These are phyloP conservation scores for Mytilinidion resinicola DNA, from an alignment of 495 filamentous ascomycete species.

Conservation along the genomic window DNA sequence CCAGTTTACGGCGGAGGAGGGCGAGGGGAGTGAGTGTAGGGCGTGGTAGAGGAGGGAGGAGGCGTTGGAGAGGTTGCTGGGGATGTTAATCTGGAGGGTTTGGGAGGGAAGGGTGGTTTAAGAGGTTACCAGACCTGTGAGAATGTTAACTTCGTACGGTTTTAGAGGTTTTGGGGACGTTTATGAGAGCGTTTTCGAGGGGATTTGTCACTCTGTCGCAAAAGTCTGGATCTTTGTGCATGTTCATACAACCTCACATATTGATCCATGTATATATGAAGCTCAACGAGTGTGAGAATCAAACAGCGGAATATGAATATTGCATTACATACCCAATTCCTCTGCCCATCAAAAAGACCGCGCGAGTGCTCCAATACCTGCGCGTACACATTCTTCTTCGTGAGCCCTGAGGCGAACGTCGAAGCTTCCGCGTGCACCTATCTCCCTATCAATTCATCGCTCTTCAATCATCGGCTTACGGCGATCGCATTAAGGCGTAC, in stretches of 20 bases:
- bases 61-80: constrained; percentile 77
- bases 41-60: constrained; percentile 84
- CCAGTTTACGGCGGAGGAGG: constrained; percentile 76
- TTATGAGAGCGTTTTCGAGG: not conserved
- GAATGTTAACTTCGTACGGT: not conserved
- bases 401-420: constrained; percentile 57
- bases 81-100: constrained; percentile 2
- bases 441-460: not conserved
- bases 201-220: too few species aligned
- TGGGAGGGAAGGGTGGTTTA: not conserved
- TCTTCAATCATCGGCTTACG: not conserved
- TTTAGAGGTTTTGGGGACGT: not conserved
- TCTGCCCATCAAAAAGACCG: constrained; percentile 67
- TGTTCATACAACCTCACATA: too few species aligned
- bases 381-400: constrained; percentile 69
- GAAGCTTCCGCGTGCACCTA: constrained; percentile 77
- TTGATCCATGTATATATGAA: too few species aligned
- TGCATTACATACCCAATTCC: constrained; percentile 68
- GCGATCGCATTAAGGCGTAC: too few species aligned
- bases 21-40: constrained; percentile 68
- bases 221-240: too few species aligned
- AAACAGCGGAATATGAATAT: too few species aligned
- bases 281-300: too few species aligned
- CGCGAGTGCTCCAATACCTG: constrained; percentile 67
- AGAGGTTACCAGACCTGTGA: constrained; percentile 52